Evolutionary conservation across 2,329 filamentous ascomycete species (phyloP).

Genomic region (Aspergillus viridinutans): DNA sequence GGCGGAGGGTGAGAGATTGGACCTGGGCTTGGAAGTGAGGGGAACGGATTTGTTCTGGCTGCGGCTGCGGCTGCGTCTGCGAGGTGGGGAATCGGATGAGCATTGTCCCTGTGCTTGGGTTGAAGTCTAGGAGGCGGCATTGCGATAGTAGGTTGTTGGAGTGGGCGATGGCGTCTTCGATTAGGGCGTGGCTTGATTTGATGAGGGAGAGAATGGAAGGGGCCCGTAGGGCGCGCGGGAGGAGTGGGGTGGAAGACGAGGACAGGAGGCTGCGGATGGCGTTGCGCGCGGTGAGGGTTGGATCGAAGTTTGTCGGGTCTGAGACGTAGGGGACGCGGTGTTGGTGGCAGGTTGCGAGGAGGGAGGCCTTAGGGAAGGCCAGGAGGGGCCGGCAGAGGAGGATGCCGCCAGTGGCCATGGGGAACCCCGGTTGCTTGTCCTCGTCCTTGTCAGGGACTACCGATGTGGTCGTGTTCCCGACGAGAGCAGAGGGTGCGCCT

Average conservation of each 20-base stretch:
- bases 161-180: conserved; percentile 46
- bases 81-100: conserved; percentile 24
- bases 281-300: conserved; percentile 73
- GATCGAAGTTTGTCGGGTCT: conserved; percentile 77
- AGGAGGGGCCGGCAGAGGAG: conserved; percentile 37
- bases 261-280: conserved; percentile 66
- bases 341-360: conserved; percentile 63
- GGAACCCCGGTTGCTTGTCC: background rate
- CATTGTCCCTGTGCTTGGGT: conserved; percentile 33
- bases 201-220: conserved; percentile 61
- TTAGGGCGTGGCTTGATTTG: conserved; percentile 46
- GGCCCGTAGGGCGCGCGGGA: conserved; percentile 69
- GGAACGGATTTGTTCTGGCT: background rate
- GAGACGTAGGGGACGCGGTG: conserved; percentile 71
- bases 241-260: conserved; percentile 48
- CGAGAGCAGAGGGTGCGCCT: background rate
- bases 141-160: conserved; percentile 51
- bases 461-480: background rate
- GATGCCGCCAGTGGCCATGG: conserved; percentile 33
- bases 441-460: conserved; percentile 4
- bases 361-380: conserved; percentile 61
- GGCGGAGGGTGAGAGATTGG: conserved; percentile 45
- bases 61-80: conserved; percentile 1
- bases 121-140: conserved; percentile 28
- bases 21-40: conserved; percentile 14